Base-by-base conservation (phyloP, 1,284 basidiomycete genomes). In the Boletus hoseneyae region DNA sequence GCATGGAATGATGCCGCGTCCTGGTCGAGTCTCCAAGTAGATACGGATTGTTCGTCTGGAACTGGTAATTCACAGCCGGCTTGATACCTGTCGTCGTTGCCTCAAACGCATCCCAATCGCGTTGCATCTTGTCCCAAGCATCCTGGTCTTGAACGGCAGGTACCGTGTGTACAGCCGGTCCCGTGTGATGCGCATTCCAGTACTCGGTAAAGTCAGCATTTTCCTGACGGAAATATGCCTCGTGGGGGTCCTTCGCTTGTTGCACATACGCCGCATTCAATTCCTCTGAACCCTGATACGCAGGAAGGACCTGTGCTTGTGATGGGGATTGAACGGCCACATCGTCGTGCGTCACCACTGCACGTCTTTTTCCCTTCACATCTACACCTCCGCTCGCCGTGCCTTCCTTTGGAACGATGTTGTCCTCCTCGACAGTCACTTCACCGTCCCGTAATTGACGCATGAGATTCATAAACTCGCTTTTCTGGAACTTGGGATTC, bases 401-500 rank as follows among this genome's bases (percentile, higher is more conserved):
- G 34, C 39, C 70, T 48, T 74, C 70, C 51, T 70, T 78, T 53
- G 81, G 73, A 13, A 95, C 85, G 67, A 95, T 83, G 47, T 87
- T 72, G 62, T 90, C 84, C 16, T 88, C 92, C 50, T 93, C 82
- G 1, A 97, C 86, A 9, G 88, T 80, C n/a, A 94, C 79, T 59
- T 89, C 80, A 12, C 84, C 82, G 66, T 95, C 91, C 21, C 92
- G 78, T 38, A 98, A 70, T 60, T 90, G 85, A 47, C 81, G 81
- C 87, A 97, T 94, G 25, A 98, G 77, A 16, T 79, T 78, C 73
- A 97, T 77, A 66, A 98, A 98, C 55, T 83, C 77, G 67, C 92
- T 95, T 45, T 94, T 82, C 65, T 85, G 79, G 65, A 98, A 93
- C 68, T 97, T 97, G 38, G 86, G 82, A 63, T 91, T 94, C 56